Evolutionary conservation across 139 green algal species (phyloP).

Genomic region (Chlorella ohadii): DNA sequence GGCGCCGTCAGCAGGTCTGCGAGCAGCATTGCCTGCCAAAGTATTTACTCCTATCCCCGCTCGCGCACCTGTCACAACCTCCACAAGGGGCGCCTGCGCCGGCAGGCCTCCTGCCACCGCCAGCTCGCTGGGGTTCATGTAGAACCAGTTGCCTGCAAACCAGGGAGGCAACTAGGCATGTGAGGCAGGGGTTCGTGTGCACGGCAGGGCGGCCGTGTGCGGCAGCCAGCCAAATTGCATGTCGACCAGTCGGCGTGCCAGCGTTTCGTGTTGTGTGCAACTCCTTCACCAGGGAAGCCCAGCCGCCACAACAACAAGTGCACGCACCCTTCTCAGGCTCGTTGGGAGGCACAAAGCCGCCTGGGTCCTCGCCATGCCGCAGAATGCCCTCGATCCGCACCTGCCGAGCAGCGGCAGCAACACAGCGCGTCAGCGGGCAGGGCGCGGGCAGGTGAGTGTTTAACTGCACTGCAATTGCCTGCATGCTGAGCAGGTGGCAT

Average conservation of each 20-base stretch:
- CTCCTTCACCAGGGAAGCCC: too few species aligned
- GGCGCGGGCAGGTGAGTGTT: too few species aligned
- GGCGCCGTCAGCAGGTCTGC: too few species aligned
- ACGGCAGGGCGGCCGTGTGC: too few species aligned
- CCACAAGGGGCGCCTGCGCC: conserved; percentile 60
- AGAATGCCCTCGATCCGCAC: conserved; percentile 68
- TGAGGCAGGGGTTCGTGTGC: too few species aligned
- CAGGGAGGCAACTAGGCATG: not conserved
- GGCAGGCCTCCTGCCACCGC: conserved; percentile 55
- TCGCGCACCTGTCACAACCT: conserved; percentile 43
- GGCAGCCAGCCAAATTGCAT: too few species aligned
- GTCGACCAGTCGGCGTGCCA: too few species aligned
- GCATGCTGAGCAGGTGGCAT: too few species aligned
- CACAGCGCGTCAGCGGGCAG: too few species aligned
- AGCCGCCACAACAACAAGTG: not conserved
- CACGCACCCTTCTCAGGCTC: conserved; percentile 46
- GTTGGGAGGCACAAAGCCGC: conserved; percentile 80
- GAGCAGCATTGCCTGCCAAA: too few species aligned
- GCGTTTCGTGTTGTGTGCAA: too few species aligned
- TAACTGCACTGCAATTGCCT: too few species aligned
- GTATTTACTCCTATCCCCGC: not conserved
- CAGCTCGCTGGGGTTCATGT: conserved; percentile 69
- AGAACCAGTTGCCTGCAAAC: conserved; percentile 56
- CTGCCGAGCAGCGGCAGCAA: not conserved
- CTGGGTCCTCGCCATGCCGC: conserved; percentile 67